Conservation (phyloP, 106 monocot species). For the Dioscorea zingiberensis region DNA sequence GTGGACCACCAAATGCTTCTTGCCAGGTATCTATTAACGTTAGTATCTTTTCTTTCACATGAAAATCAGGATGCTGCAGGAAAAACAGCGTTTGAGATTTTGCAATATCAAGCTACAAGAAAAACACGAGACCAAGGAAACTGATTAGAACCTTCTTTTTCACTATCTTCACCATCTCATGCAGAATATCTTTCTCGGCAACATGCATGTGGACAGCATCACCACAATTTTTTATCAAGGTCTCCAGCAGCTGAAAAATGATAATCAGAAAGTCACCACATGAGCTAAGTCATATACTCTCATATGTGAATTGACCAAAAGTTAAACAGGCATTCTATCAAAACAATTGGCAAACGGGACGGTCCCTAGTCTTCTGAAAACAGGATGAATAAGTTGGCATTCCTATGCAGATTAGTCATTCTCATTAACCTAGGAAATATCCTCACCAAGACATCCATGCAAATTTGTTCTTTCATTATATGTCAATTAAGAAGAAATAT, state of each 20-base stretch:
- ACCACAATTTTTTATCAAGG: slow-evolving; percentile 84
- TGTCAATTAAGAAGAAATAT: too few relatives aligned
- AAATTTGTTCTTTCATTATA: too few relatives aligned
- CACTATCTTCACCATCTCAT: slow-evolving; percentile 85
- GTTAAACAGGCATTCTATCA: not conserved
- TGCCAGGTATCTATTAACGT: slow-evolving; percentile 83
- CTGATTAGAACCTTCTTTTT: slow-evolving; percentile 72
- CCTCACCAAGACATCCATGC: not conserved
- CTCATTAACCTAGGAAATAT: not conserved
- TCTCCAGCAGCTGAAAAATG: slow-evolving; percentile 66
- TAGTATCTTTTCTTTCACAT: slow-evolving; percentile 84
- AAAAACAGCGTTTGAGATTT: slow-evolving; percentile 1
- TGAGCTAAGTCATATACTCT: too few relatives aligned
- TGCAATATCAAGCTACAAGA: slow-evolving; percentile 4
- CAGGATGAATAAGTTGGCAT: not conserved
- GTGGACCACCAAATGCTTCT: slow-evolving; percentile 86
- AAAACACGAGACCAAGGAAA: not conserved
- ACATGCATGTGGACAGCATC: slow-evolving; percentile 79
- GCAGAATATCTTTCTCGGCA: slow-evolving; percentile 68
- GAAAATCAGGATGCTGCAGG: slow-evolving; percentile 57
- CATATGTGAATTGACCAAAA: too few relatives aligned
- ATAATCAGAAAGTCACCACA: not conserved
- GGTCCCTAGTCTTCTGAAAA: not conserved
- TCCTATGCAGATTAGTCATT: not conserved
- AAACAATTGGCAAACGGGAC: not conserved